Evolutionary conservation across 805 yeast genomes (phyloP), one percentile per base, ranked within the genome.

Genomic region (Hanseniaspora guilliermondii): DNA sequence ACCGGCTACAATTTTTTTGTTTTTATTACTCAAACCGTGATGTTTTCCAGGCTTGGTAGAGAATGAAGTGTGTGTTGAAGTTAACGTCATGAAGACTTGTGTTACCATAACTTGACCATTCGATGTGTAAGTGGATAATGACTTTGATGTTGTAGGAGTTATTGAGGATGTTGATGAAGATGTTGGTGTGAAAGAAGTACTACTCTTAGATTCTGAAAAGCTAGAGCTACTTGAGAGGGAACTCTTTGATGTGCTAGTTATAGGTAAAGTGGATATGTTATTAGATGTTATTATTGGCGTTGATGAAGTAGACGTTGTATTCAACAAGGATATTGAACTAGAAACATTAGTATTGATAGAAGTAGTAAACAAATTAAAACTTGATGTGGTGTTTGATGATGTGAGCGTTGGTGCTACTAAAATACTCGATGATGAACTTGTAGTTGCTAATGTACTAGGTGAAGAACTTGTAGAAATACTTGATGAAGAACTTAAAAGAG

Each of bases 1-100:
- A 39, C 88, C 88, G 52, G 82, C 74, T 24, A 83, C 78, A 36
- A 82, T 74, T 55, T 75, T 75, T 53, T 76, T 72, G 56, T 76
- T 67, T 49, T 75, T 73, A 16, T 70, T 61, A 1, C 82, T 72
- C 7, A 80, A 66, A 0, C 83, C 83, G 1, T 58, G 41, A 42
- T 62, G 46, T 37, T 48, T 19, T 17, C 48, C 39, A 17, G 64
- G 57, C n/a, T 62, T 62, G 2, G 64, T 40, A 0, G 69, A 62
- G 16, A 63, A 58, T 2, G 59, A 58, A 7, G 67, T 49, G 4
- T 69, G 59, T 8, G 63, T 60, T 7, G 61, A 53, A 0, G 74
- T 66, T 3, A 67, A 55, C 0, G 72, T 67, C 0, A 70, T 58
- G 42, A 62, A 62, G 6, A 61, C 60, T 53, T 69, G 62, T 0